These are phyloP conservation scores for Chrysoporthe puriensis DNA, from an alignment of 2,329 filamentous ascomycete species.

Conservation along the genomic window DNA sequence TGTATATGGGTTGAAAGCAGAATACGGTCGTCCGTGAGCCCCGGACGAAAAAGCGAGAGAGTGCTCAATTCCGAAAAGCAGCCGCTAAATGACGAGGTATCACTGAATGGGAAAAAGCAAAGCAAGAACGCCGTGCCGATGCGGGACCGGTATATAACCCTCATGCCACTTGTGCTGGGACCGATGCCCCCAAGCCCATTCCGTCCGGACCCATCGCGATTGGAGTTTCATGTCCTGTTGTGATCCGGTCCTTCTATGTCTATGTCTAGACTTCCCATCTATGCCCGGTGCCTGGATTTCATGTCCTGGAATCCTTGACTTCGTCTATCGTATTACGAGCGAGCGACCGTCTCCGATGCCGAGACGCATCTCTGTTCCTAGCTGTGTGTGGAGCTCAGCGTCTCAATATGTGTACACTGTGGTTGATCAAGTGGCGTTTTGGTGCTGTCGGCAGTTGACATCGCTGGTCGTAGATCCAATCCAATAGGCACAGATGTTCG, in stretches of 20 bases:
- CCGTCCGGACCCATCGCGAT: not conserved
- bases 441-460: not conserved
- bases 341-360: not conserved
- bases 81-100: not conserved
- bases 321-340: not conserved
- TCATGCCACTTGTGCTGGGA: not conserved
- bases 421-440: not conserved
- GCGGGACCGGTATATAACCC: not conserved
- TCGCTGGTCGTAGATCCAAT: not conserved
- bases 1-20: constrained; percentile 4
- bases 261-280: not conserved
- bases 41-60: not conserved
- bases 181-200: not conserved
- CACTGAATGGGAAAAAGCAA: not conserved
- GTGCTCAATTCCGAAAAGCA: not conserved
- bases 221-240: not conserved
- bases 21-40: not conserved
- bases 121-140: constrained; percentile 6
- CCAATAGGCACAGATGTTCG: not conserved
- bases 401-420: constrained; percentile 4
- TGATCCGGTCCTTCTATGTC: not conserved
- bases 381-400: constrained; percentile 4
- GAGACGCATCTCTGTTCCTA: not conserved
- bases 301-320: not conserved
- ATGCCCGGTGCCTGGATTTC: not conserved